Conservation (phyloP, 176 grass and related monocot genomes). For the maize (Zea mays) region DNA sequence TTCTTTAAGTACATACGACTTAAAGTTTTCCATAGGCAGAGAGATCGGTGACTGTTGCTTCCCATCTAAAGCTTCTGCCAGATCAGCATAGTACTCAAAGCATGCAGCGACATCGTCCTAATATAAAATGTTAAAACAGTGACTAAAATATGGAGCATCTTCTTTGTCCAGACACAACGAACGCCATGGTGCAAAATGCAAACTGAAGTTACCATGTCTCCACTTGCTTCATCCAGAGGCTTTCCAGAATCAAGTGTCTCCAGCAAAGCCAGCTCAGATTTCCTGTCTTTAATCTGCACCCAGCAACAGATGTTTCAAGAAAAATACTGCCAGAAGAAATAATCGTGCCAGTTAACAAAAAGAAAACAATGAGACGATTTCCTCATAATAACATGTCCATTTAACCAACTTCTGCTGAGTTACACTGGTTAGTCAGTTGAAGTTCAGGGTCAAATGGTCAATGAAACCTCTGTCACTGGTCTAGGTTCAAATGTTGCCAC, state of each 20-base stretch:
- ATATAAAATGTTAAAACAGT: conserved; percentile 37
- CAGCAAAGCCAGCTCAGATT: conserved; percentile 70
- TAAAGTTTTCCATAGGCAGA: conserved; percentile 84
- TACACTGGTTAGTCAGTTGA: neutral
- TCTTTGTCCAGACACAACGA: neutral
- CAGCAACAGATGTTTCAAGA: conserved; percentile 28
- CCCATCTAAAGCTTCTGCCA: conserved; percentile 75
- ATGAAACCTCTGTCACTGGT: neutral
- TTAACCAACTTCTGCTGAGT: neutral
- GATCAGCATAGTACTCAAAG: conserved; percentile 90
- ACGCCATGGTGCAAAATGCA: conserved; percentile 15
- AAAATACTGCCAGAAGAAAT: neutral
- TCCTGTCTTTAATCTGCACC: conserved; percentile 79
- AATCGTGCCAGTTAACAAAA: neutral
- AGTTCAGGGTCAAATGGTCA: neutral
- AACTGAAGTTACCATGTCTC: conserved; percentile 59
- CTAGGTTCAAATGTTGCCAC: neutral
- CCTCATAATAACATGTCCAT: conserved; percentile 10
- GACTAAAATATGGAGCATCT: conserved; percentile 11
- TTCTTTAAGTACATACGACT: conserved; percentile 75
- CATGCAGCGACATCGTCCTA: conserved; percentile 95
- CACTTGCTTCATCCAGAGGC: conserved; percentile 83
- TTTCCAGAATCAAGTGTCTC: conserved; percentile 88
- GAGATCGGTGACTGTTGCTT: conserved; percentile 74
- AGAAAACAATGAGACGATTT: neutral